Evolutionary conservation across 208 protist species (phyloP), one percentile per base, ranked within the genome.

Genomic region (Acanthamoeba castellanii): DNA sequence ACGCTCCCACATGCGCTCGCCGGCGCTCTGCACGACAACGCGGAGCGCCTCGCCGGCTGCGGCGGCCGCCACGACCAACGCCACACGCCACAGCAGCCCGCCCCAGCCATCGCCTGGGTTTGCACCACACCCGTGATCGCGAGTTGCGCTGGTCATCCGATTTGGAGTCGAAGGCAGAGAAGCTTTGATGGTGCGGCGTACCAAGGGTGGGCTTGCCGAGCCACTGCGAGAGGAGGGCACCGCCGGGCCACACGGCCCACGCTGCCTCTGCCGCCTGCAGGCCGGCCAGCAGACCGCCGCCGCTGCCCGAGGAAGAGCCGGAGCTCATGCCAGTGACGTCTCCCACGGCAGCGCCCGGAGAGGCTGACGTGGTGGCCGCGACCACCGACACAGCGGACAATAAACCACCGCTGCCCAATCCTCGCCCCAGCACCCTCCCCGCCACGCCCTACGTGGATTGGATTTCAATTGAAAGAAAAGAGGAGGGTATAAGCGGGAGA

Each of bases 31-130:
- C 13, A 78, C 70, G n/a, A 45, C 30, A 7, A 20, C 16, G 25
- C 70, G 70, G 70, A 78, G 70, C 11, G 37, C 70, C 37, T 78
- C 70, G 70, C 70, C 70, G 70, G 30, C 70, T 0, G 70, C 70
- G 70, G 70, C 70, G 70, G 30, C 70, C 27, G 70, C 70, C 70
- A 78, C n/a, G 30, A 45, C 37, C 70, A 42, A 20, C 30, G 70
- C 70, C 70, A 78, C 70, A 8, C 59, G 59, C 59, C 59, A 66
- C 22, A 66, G 59, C 16, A 66, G 59, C 0, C 59, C 59, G 25
- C 14, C 6, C 59, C 59, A 66, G 37, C 37, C 37, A 42, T 42
- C 37, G 37, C 37, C 37, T 42, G 37, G 37, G 37, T 3, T 42
- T 42, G 2, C 37, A 42, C 37, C 37, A 42, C 37, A 42, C 37